These are phyloP conservation scores for Dactylellina drechsleri DNA, from an alignment of 2,329 filamentous ascomycete genomes.

Conservation along the genomic window DNA sequence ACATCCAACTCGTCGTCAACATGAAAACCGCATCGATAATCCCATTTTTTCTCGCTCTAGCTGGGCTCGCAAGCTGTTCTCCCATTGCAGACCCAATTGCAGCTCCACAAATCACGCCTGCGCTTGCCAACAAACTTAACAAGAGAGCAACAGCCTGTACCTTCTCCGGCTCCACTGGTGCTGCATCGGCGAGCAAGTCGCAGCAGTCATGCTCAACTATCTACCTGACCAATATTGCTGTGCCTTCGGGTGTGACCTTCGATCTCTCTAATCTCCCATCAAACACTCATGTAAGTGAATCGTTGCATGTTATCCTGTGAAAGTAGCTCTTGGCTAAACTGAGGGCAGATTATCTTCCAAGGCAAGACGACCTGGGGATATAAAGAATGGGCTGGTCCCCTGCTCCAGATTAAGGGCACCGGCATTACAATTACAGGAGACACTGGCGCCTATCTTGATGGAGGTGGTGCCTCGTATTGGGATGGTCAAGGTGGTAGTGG, in stretches of 20 bases:
- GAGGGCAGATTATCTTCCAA: conserved; percentile 68
- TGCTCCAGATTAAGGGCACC: conserved; percentile 71
- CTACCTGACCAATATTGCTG: conserved; percentile 66
- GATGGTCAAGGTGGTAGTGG: conserved; percentile 71
- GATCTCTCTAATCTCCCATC: conserved; percentile 68
- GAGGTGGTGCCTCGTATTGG: conserved; percentile 70
- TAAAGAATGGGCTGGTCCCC: conserved; percentile 72
- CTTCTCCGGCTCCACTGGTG: conserved; percentile 66
- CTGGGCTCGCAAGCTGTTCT: no score
- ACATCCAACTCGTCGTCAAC: no score
- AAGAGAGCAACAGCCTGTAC: conserved; percentile 64
- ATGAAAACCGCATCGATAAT: no score
- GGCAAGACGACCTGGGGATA: conserved; percentile 75
- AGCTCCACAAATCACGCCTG: conserved; percentile 27
- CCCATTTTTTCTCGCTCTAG: no score
- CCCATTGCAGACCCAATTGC: conserved; percentile 6
- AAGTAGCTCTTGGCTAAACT: conserved; percentile 25
- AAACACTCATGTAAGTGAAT: conserved; percentile 64
- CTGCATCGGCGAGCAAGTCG: conserved; percentile 63
- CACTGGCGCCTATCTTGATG: conserved; percentile 67
- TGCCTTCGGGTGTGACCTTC: conserved; percentile 70
- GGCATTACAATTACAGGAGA: conserved; percentile 68
- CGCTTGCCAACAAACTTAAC: conserved; percentile 11
- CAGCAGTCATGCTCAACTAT: conserved; percentile 68
- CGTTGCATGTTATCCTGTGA: conserved; percentile 13